Percentiles rank a stretch among this genome's conserved stretches.
Conservation (phyloP, 805 yeast species). For the Cyberlindnera americana region DNA sequence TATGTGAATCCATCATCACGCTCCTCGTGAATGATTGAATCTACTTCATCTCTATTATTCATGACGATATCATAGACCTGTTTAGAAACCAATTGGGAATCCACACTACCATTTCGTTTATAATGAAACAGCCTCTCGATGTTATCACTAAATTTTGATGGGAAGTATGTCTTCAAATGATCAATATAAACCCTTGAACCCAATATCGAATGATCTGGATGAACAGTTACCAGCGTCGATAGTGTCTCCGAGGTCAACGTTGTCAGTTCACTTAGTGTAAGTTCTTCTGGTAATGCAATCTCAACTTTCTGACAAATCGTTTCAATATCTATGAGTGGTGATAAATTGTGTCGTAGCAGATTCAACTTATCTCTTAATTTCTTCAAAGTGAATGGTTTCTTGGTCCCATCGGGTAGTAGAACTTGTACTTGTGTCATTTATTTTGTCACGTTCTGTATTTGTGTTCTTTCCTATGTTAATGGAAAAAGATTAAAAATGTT, state of each 20-base stretch:
- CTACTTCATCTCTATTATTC: slow-evolving; percentile 59
- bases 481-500: neutral
- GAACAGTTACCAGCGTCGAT: slow-evolving; percentile 94
- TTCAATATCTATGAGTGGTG: slow-evolving; percentile 8
- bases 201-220: slow-evolving; percentile 91
- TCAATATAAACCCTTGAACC: slow-evolving; percentile 95
- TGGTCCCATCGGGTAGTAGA: slow-evolving; percentile 9
- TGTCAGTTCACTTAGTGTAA: slow-evolving; percentile 51
- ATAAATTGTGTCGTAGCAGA: slow-evolving; percentile 4
- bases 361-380: slow-evolving; percentile 1
- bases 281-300: slow-evolving; percentile 10
- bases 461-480: neutral
- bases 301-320: slow-evolving; percentile 6
- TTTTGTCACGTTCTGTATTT: neutral
- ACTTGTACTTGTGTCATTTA: slow-evolving; percentile 10
- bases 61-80: slow-evolving; percentile 59
- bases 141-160: slow-evolving; percentile 75
- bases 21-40: slow-evolving; percentile 63
- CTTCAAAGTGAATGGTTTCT: slow-evolving; percentile 4
- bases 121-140: slow-evolving; percentile 69
- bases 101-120: slow-evolving; percentile 64
- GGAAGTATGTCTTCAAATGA: slow-evolving; percentile 86
- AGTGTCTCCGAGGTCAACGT: slow-evolving; percentile 93
- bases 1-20: slow-evolving; percentile 77
- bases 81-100: slow-evolving; percentile 55